phyloP scores from a whole-genome alignment of 2,329 filamentous ascomycete species.

The Lachnellula willkommii region DNA sequence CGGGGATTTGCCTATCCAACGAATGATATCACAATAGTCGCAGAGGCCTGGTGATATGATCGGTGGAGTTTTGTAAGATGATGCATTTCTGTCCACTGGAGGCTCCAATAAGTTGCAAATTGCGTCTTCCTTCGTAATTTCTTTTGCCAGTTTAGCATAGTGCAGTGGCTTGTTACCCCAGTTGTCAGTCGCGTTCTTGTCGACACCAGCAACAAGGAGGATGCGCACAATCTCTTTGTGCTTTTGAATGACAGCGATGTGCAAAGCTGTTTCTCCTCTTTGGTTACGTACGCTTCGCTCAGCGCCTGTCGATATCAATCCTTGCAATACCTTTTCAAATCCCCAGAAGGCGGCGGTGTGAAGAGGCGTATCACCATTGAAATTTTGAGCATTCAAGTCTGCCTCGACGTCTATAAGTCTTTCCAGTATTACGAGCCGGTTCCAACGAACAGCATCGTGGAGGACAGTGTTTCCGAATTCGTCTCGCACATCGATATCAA shows the following conservation, averaged over 20 bases:
- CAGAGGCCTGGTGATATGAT: background rate
- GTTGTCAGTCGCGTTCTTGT: background rate
- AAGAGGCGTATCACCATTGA: background rate
- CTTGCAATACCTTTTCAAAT: background rate
- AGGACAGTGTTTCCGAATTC: background rate
- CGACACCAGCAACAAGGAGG: background rate
- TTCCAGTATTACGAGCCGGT: background rate
- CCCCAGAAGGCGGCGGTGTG: background rate
- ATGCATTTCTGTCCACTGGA: background rate
- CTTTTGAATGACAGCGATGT: background rate
- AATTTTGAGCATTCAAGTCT: background rate
- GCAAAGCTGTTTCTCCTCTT: background rate
- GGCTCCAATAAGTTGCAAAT: background rate
- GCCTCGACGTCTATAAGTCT: background rate
- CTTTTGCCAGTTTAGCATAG: background rate
- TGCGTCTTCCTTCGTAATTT: background rate
- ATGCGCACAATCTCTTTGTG: background rate
- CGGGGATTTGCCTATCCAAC: background rate
- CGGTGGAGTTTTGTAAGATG: background rate
- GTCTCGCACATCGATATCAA: background rate
- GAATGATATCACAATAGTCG: background rate
- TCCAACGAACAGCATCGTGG: background rate
- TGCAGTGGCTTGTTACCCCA: background rate
- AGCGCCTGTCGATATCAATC: background rate
- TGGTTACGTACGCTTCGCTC: background rate